Base-by-base conservation (phyloP, 768 basidiomycete genomes). In the Leucogyrophana mollusca region DNA sequence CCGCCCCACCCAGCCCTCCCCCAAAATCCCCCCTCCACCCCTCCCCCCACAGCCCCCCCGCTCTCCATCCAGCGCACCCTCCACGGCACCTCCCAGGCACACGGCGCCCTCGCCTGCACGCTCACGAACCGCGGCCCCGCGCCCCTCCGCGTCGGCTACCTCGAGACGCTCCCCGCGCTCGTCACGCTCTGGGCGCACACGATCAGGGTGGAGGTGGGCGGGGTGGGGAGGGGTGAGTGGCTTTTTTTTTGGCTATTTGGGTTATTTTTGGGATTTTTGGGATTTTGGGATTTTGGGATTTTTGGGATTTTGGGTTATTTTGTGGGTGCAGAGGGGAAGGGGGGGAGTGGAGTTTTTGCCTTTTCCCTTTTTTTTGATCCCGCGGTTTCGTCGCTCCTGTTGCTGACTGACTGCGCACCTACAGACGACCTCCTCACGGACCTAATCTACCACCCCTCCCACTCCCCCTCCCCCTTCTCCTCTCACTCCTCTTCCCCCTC, bases 111-210 rank as follows among this genome's bases (percentile, higher is more conserved):
- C 16, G 76, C 76, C 35, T 65, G 94, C 10, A 70, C 74, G 18
- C 62, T 97, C 42, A 73, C 60, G 5, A 96, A 95, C 58, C 52
- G 67, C 16, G 59, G 66, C 4, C 53, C 72, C 17, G 62, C 70
- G 16, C 73, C 85, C 0, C 63, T 85, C 8, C 54, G 51, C 3
- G 43, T 52, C 2, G 63, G 63, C n/a, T 96, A 94, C 64, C 77
- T 94, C 35, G 96, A 98, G 67, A 88, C 87, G 1, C 85, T 94
- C 77, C 96, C 95, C 4, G 95, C 94, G 83, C 83, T 93, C 57
- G 73, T 97, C 30, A 87, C 91, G 47, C 84, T 90, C 39, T 93
- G 88, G 70, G 70, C 95, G 52, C 87, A 92, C 66, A 93, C 93
- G 6, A 67, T 95, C 42, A 63, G 68, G 16, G 67, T 82, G 1